These are phyloP conservation scores for Lasiodiplodia theobromae DNA, from an alignment of 2,329 filamentous ascomycete genomes.

Conservation along the genomic window DNA sequence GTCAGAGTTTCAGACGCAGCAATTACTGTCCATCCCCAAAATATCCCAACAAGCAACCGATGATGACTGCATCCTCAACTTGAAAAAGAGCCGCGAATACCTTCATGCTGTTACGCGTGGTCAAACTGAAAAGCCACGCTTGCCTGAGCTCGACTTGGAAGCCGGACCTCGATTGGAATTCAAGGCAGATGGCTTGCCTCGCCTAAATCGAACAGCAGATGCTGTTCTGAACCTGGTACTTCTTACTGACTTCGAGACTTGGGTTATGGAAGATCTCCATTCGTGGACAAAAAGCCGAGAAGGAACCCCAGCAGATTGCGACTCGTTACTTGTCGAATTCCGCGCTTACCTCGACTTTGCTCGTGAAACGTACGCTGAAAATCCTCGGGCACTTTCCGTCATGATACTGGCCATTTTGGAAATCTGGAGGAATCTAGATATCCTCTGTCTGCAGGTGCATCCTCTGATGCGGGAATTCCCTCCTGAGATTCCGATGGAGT, in stretches of 20 bases:
- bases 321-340: constrained; percentile 33
- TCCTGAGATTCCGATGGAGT: constrained; percentile 49
- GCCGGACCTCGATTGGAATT: constrained; percentile 25
- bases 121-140: neutral
- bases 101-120: neutral
- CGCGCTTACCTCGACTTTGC: constrained; percentile 32
- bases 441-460: constrained; percentile 48
- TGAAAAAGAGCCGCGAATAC: neutral
- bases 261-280: constrained; percentile 54
- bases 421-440: constrained; percentile 66
- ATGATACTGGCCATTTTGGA: constrained; percentile 65
- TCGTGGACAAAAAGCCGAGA: constrained; percentile 46
- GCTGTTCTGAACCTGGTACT: constrained; percentile 28
- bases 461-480: constrained; percentile 57
- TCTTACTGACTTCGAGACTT: constrained; percentile 56
- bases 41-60: neutral
- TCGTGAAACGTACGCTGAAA: constrained; percentile 42
- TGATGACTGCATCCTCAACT: neutral
- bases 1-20: neutral
- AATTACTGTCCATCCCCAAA: neutral
- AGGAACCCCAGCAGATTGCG: constrained; percentile 37
- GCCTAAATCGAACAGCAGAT: neutral
- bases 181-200: constrained; percentile 29
- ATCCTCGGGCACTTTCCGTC: constrained; percentile 58
- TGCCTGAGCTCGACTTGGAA: too few species aligned